These are phyloP conservation scores for Chaetomium globosum DNA, from an alignment of 2,329 filamentous ascomycete genomes.

Conservation along the genomic window DNA sequence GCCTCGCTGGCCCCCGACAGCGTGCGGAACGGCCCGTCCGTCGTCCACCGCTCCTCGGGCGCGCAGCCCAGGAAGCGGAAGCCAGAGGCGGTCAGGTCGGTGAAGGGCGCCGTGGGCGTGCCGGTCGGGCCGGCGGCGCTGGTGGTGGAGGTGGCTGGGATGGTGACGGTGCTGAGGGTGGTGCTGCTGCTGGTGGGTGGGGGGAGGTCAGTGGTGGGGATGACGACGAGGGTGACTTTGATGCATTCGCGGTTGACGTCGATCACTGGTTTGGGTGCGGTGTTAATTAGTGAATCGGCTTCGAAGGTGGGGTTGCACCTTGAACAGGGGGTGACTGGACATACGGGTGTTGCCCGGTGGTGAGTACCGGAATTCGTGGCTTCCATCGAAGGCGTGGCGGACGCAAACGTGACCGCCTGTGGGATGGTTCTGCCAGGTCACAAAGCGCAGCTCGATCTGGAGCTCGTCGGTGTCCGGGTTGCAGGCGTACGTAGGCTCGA, in stretches of 20 bases:
- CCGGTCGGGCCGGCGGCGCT: slow-evolving; percentile 21
- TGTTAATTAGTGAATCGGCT: neutral
- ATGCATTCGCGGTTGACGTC: slow-evolving; percentile 36
- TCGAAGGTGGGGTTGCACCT: neutral
- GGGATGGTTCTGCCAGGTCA: slow-evolving; percentile 32
- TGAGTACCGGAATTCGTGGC: slow-evolving; percentile 44
- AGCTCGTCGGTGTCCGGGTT: slow-evolving; percentile 40
- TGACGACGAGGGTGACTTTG: slow-evolving; percentile 37
- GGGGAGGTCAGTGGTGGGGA: slow-evolving; percentile 21
- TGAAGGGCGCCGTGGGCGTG: slow-evolving; percentile 24
- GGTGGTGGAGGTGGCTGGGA: slow-evolving; percentile 22
- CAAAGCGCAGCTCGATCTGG: slow-evolving; percentile 40
- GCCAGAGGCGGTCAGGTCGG: slow-evolving; percentile 35
- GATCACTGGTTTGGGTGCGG: slow-evolving; percentile 22
- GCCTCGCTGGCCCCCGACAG: slow-evolving; percentile 28
- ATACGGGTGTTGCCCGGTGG: slow-evolving; percentile 42
- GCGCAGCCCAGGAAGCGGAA: slow-evolving; percentile 38
- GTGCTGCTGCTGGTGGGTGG: slow-evolving; percentile 17
- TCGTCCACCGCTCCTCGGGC: slow-evolving; percentile 37
- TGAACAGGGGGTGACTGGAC: slow-evolving; percentile 4
- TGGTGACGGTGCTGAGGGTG: slow-evolving; percentile 26
- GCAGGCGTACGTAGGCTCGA: slow-evolving; percentile 41
- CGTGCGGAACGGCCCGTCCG: slow-evolving; percentile 37
- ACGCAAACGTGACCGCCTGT: slow-evolving; percentile 42
- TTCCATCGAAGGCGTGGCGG: slow-evolving; percentile 36